Percentiles rank a stretch among this genome's conserved stretches.
Evolutionary conservation across 768 basidiomycete genomes (phyloP).

Genomic region (Stropharia rugosoannulata): DNA sequence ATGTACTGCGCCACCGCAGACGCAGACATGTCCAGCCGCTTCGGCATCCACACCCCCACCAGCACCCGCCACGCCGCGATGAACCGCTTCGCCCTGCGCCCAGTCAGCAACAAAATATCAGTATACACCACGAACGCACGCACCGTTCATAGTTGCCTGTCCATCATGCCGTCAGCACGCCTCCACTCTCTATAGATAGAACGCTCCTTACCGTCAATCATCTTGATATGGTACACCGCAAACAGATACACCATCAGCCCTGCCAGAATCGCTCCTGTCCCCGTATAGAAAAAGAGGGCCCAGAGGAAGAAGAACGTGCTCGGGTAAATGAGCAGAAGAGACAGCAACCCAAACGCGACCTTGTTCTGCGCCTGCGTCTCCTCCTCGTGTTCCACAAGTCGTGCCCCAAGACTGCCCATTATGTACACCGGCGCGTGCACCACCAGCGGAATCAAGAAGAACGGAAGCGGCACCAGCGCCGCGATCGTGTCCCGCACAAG

Average conservation of each 20-base stretch:
- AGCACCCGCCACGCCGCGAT: slow-evolving; percentile 96
- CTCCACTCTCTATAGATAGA: not conserved
- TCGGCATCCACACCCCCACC: slow-evolving; percentile 91
- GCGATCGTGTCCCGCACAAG: slow-evolving; percentile 78
- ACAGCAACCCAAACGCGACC: slow-evolving; percentile 81
- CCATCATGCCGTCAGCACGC: slow-evolving; percentile 15
- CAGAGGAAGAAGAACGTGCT: slow-evolving; percentile 84
- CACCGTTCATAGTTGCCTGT: slow-evolving; percentile 80
- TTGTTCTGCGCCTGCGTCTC: slow-evolving; percentile 98
- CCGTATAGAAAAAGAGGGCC: slow-evolving; percentile 77
- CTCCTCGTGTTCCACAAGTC: slow-evolving; percentile 80
- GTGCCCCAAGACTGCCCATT: slow-evolving; percentile 73
- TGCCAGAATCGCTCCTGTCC: slow-evolving; percentile 72
- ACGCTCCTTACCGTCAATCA: slow-evolving; percentile 76
- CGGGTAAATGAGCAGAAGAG: slow-evolving; percentile 75
- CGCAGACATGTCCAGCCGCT: slow-evolving; percentile 76
- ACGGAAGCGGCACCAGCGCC: slow-evolving; percentile 73
- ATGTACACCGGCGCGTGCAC: slow-evolving; percentile 85
- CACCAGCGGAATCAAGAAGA: slow-evolving; percentile 85
- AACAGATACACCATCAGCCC: slow-evolving; percentile 71
- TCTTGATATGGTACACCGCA: slow-evolving; percentile 79
- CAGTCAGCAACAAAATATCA: not conserved
- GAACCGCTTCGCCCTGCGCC: slow-evolving; percentile 76
- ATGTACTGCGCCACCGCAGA: slow-evolving; percentile 74
- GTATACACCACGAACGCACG: slow-evolving; percentile 24